phyloP scores from a whole-genome alignment of 305 asterid genomes.

The Solanum chacoense region DNA sequence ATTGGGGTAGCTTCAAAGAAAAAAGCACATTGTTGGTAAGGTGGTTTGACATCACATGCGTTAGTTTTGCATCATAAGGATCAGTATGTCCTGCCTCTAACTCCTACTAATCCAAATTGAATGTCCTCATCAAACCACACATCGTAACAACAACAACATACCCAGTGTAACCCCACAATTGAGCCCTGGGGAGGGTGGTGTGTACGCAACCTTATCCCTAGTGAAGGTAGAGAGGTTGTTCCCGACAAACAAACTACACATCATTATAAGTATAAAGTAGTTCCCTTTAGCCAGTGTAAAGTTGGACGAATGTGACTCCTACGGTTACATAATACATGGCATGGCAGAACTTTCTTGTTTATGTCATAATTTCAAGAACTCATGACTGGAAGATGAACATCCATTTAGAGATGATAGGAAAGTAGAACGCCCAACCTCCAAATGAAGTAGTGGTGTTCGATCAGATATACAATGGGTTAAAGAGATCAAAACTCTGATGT shows the following conservation, averaged over 20 bases:
- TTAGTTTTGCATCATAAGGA: background rate
- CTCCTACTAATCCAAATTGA: background rate
- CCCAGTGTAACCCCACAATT: background rate
- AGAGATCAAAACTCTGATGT: background rate
- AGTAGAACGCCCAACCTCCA: background rate
- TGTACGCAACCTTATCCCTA: background rate
- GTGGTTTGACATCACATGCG: background rate
- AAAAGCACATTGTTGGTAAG: background rate
- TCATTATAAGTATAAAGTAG: background rate
- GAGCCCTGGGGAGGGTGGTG: background rate
- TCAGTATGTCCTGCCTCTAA: background rate
- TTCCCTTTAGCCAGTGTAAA: background rate
- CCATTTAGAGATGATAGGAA: background rate
- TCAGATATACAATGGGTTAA: background rate
- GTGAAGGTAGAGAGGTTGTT: background rate
- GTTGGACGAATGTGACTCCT: background rate
- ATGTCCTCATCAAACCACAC: background rate
- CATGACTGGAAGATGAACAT: background rate
- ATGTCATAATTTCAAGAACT: background rate
- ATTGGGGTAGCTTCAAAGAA: constrained; percentile 56
- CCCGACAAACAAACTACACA: background rate
- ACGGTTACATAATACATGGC: background rate
- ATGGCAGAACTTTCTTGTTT: background rate
- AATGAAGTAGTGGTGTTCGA: background rate
- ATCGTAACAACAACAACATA: background rate